phyloP scores from a whole-genome alignment of 2,329 filamentous ascomycete genomes.

The Beauveria sp. region DNA sequence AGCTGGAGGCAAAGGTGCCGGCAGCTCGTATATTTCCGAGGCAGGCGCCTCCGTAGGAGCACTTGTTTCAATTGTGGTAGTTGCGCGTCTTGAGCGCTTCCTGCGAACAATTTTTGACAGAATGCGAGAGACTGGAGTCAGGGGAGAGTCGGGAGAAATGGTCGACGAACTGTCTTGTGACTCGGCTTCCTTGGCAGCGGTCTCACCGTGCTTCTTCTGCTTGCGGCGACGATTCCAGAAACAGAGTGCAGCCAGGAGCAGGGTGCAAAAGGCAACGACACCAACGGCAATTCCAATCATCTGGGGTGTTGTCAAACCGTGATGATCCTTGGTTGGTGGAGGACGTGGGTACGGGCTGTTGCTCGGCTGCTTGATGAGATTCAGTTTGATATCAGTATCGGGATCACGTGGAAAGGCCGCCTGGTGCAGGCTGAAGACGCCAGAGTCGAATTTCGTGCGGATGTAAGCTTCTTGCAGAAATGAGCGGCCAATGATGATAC shows the following conservation, averaged over 20 bases:
- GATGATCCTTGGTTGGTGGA: conserved; percentile 12
- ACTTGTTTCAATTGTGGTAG: conserved; percentile 17
- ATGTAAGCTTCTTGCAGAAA: conserved; percentile 65
- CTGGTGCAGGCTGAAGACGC: conserved; percentile 47
- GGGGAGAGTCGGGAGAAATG: conserved; percentile 20
- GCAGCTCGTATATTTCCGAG: conserved; percentile 45
- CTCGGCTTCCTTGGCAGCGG: conserved; percentile 22
- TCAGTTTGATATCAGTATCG: conserved; percentile 30
- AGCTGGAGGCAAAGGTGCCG: conserved; percentile 35
- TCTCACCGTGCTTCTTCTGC: conserved; percentile 20
- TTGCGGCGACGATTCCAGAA: conserved; percentile 24
- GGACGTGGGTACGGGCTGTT: conserved; percentile 41
- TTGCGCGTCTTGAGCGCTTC: conserved; percentile 22
- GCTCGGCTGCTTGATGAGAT: conserved; percentile 33
- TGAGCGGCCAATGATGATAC: conserved; percentile 56
- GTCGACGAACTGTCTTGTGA: conserved; percentile 30
- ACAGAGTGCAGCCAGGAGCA: conserved; percentile 26
- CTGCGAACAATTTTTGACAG: conserved; percentile 35
- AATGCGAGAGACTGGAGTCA: conserved; percentile 19
- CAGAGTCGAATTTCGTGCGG: conserved; percentile 47
- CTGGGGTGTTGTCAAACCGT: conserved; percentile 31
- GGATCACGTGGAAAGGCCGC: conserved; percentile 42
- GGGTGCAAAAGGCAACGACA: conserved; percentile 25
- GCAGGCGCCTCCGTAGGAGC: conserved; percentile 28
- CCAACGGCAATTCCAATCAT: conserved; percentile 41